These are phyloP conservation scores for Nemania diffusa DNA, from an alignment of 2,329 filamentous ascomycete genomes.

Conservation along the genomic window DNA sequence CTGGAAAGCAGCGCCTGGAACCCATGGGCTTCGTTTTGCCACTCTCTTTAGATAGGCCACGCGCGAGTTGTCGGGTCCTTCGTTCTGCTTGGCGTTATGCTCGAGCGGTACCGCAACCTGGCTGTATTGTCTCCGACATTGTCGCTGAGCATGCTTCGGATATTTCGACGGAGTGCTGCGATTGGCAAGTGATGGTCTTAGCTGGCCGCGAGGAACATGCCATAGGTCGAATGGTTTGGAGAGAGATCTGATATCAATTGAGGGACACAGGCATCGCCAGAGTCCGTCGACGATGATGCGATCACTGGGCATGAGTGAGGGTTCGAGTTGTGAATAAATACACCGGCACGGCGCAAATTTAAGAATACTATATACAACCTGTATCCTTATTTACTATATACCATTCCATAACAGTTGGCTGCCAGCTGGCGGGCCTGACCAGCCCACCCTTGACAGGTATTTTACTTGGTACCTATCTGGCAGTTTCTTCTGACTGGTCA, in stretches of 20 bases:
- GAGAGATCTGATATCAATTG: conserved; percentile 56
- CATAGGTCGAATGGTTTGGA: conserved; percentile 47
- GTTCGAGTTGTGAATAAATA: conserved; percentile 12
- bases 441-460: neutral
- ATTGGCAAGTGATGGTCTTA: conserved; percentile 29
- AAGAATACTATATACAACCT: neutral
- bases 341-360: conserved; percentile 13
- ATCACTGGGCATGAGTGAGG: conserved; percentile 50
- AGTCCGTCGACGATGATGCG: conserved; percentile 65
- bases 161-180: conserved; percentile 24
- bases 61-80: conserved; percentile 31
- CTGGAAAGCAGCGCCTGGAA: conserved; percentile 42
- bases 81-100: neutral
- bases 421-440: conserved; percentile 6
- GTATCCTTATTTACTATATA: neutral
- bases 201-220: conserved; percentile 21
- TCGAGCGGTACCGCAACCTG: conserved; percentile 3
- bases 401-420: conserved; percentile 6
- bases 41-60: conserved; percentile 41
- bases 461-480: no score
- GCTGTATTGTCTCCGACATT: conserved; percentile 30
- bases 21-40: conserved; percentile 43
- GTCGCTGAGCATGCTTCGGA: conserved; percentile 22
- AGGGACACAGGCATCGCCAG: conserved; percentile 72
- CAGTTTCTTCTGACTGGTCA: no score